Conservation (phyloP, 2,329 filamentous ascomycete species). For the Rutstroemia sp. region DNA sequence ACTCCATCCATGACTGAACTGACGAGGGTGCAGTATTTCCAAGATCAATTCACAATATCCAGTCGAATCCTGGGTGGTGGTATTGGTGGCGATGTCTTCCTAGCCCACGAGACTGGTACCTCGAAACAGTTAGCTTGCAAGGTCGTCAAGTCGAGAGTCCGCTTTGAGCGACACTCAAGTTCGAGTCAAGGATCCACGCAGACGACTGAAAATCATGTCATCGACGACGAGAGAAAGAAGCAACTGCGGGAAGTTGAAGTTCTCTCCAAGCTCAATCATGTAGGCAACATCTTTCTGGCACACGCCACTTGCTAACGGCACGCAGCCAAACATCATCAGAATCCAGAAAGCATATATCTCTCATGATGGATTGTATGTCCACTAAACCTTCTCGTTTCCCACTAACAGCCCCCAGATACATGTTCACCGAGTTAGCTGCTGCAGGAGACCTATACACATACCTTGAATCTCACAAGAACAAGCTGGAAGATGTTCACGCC, state of each 20-base stretch:
- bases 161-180: neutral
- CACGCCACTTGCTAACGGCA: neutral
- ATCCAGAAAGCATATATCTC: conserved; percentile 46
- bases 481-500: conserved; percentile 21
- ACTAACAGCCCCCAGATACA: conserved; percentile 35
- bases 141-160: conserved; percentile 38
- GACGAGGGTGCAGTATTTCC: conserved; percentile 34
- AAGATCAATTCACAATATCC: conserved; percentile 40
- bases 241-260: conserved; percentile 45
- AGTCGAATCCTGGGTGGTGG: conserved; percentile 46
- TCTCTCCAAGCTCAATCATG: conserved; percentile 46
- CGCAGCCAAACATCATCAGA: conserved; percentile 46
- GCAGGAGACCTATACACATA: conserved; percentile 32
- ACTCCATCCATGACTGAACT: neutral
- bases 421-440: conserved; percentile 51
- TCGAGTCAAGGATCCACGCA: neutral
- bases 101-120: conserved; percentile 44
- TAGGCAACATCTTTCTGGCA: conserved; percentile 28
- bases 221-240: conserved; percentile 29
- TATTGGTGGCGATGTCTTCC: conserved; percentile 44
- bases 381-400: neutral
- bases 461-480: conserved; percentile 18
- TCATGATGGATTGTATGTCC: conserved; percentile 38
- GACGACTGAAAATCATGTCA: neutral
- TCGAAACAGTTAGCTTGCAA: conserved; percentile 63